Conservation (phyloP, 768 basidiomycete genomes). For the Phanerodontia chrysosporium region DNA sequence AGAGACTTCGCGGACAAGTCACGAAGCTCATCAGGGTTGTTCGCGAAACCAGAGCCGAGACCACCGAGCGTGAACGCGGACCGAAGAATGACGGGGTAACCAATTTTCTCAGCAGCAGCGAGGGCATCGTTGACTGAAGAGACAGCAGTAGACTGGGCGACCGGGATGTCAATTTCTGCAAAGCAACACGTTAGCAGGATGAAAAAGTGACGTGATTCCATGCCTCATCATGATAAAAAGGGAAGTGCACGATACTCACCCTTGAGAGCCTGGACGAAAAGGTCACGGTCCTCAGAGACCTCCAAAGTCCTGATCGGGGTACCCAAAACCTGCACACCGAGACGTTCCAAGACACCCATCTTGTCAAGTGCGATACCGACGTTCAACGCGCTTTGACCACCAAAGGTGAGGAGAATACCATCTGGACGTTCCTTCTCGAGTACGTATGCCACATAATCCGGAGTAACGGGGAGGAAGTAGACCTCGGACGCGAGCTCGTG, state of each 20-base stretch:
- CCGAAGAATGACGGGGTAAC: conserved; percentile 96
- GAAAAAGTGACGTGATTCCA: conserved; percentile 5
- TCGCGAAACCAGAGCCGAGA: conserved; percentile 96
- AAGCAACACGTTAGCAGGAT: conserved; percentile 4
- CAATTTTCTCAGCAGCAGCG: conserved; percentile 84
- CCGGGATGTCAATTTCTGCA: conserved; percentile 95
- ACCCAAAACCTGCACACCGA: conserved; percentile 91
- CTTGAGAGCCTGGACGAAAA: conserved; percentile 94
- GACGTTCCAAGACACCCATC: conserved; percentile 92
- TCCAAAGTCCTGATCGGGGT: conserved; percentile 94
- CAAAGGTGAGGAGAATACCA: conserved; percentile 95
- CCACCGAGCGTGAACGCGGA: conserved; percentile 97
- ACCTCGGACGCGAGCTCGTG: conserved; percentile 96
- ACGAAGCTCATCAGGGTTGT: conserved; percentile 89
- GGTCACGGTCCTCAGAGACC: conserved; percentile 93
- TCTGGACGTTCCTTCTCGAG: conserved; percentile 98
- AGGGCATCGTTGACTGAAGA: conserved; percentile 94
- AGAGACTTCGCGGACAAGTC: conserved; percentile 92
- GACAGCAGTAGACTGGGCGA: conserved; percentile 92
- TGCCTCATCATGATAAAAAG: too few species aligned
- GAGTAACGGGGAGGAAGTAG: conserved; percentile 94
- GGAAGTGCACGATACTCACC: conserved; percentile 44
- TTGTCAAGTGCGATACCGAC: conserved; percentile 95
- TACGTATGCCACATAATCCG: conserved; percentile 98
- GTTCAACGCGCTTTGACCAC: conserved; percentile 96